phyloP scores from a whole-genome alignment of 768 basidiomycete species.

The Tremella yokohamensis region DNA sequence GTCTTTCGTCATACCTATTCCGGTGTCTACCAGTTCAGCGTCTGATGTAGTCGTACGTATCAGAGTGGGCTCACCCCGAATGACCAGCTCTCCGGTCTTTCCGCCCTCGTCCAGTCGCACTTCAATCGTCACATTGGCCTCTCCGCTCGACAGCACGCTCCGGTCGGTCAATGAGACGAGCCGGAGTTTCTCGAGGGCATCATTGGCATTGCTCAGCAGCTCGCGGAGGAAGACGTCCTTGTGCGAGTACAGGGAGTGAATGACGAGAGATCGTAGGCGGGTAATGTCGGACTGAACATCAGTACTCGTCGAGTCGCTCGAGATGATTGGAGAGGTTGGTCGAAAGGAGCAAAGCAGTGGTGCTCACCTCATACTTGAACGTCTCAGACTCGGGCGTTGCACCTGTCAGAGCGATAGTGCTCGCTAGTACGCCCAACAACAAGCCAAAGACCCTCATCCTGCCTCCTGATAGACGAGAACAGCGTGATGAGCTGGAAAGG shows the following conservation, averaged over 20 bases:
- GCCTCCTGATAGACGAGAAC: background rate
- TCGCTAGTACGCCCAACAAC: background rate
- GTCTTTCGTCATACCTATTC: conserved; percentile 94
- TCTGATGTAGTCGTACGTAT: too few relatives aligned
- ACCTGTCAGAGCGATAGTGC: background rate
- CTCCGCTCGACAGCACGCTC: conserved; percentile 62
- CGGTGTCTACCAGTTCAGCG: conserved; percentile 63
- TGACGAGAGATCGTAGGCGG: conserved; percentile 86
- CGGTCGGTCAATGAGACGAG: conserved; percentile 77
- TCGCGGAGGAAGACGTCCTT: conserved; percentile 64
- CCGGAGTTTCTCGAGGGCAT: conserved; percentile 91
- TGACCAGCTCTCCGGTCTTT: conserved; percentile 66
- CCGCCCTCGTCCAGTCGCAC: conserved; percentile 64
- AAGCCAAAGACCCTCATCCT: conserved; percentile 1
- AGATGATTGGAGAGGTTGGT: background rate
- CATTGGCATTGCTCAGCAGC: conserved; percentile 62
- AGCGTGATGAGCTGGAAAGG: background rate
- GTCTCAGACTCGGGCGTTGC: conserved; percentile 19
- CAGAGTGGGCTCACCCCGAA: conserved; percentile 58
- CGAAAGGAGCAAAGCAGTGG: background rate
- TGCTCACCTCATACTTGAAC: conserved; percentile 37
- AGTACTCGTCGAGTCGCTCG: background rate
- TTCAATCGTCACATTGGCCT: conserved; percentile 84
- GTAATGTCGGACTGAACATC: conserved; percentile 76
- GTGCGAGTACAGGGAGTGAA: conserved; percentile 59